A percentile compares a stretch with the other conserved stretches of the same genome.
phyloP scores from a whole-genome alignment of 2,329 filamentous ascomycete genomes.

The Monosporascus sp. region DNA sequence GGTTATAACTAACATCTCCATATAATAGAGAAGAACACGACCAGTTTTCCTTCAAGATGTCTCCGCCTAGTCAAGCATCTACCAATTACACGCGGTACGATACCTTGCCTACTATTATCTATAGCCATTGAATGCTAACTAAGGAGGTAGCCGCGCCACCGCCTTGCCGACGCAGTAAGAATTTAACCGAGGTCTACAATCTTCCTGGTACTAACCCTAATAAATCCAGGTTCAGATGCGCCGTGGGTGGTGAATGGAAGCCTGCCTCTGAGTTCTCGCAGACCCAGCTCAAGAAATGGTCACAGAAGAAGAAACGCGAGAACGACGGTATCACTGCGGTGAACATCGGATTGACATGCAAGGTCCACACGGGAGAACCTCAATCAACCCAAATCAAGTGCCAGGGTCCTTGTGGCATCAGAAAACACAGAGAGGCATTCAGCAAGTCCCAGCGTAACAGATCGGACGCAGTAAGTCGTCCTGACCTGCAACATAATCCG shows the following conservation, averaged over 20 bases:
- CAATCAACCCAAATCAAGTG: conserved; percentile 14
- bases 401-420: conserved; percentile 27
- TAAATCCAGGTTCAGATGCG: conserved; percentile 24
- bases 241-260: conserved; percentile 25
- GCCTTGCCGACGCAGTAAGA: conserved; percentile 13
- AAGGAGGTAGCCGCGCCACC: conserved; percentile 1
- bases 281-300: conserved; percentile 23
- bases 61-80: too few species aligned
- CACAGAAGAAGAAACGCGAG: conserved; percentile 4
- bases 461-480: conserved; percentile 22
- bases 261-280: conserved; percentile 22
- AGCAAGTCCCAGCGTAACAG: conserved; percentile 28
- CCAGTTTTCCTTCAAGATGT: too few species aligned
- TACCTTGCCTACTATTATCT: background rate
- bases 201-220: conserved; percentile 3
- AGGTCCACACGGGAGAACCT: conserved; percentile 17
- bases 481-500: background rate
- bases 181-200: conserved; percentile 1
- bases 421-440: conserved; percentile 23
- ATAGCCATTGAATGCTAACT: conserved; percentile 1
- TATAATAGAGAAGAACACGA: too few species aligned
- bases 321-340: conserved; percentile 11
- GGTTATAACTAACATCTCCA: too few species aligned
- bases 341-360: conserved; percentile 24
- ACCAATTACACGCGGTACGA: background rate